A percentile compares a stretch with the other conserved stretches of the same genome.
phyloP scores from a whole-genome alignment of 441 rosid species.

The Euphorbia schlechtendalii region DNA sequence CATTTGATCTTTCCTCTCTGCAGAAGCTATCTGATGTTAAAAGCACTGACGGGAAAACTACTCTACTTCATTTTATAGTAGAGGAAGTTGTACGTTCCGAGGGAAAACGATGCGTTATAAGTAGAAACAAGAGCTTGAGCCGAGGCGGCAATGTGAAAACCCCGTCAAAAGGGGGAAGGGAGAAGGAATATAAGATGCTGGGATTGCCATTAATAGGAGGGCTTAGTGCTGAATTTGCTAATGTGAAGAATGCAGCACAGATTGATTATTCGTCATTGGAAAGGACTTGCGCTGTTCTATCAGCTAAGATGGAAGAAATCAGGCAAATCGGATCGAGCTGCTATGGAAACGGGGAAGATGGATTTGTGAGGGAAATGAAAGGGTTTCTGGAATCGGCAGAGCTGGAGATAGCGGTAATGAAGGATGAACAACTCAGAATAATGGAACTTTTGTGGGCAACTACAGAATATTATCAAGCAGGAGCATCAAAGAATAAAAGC shows the following conservation, averaged over 20 bases:
- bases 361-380: conserved; percentile 54
- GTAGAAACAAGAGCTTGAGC: conserved; percentile 38
- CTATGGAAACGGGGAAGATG: conserved; percentile 33
- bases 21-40: conserved; percentile 81
- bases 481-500: conserved; percentile 47
- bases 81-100: conserved; percentile 71
- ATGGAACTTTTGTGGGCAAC: conserved; percentile 63
- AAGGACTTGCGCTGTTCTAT: conserved; percentile 43
- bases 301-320: conserved; percentile 40
- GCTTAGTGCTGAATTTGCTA: conserved; percentile 58
- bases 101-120: conserved; percentile 60
- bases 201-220: conserved; percentile 88
- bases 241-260: conserved; percentile 70
- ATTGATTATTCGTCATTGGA: conserved; percentile 49
- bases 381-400: conserved; percentile 54
- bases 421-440: conserved; percentile 46
- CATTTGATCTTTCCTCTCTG: conserved; percentile 65
- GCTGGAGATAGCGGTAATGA: conserved; percentile 40
- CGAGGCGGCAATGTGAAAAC: conserved; percentile 24
- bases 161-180: conserved; percentile 39
- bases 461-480: conserved; percentile 74
- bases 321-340: conserved; percentile 31
- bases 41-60: conserved; percentile 70
- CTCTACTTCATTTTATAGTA: conserved; percentile 83
- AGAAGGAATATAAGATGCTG: conserved; percentile 56